Conservation (phyloP, 495 filamentous ascomycete genomes). For the Usnea hakonensis region DNA sequence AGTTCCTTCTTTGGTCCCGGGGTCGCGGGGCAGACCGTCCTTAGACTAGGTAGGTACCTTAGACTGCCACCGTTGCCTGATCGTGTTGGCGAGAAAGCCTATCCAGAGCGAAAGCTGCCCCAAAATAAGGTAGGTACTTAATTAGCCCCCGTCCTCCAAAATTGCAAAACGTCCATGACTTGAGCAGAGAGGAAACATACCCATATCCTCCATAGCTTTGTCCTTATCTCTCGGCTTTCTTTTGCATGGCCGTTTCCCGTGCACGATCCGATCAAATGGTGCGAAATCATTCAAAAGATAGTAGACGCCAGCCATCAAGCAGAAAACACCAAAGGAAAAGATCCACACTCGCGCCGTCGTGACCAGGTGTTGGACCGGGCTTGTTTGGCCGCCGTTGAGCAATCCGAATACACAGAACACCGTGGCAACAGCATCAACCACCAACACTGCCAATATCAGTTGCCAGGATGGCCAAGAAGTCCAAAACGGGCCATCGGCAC, state of each 20-base stretch:
- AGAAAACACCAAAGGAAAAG: constrained; percentile 81
- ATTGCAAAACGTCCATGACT: too few relatives aligned
- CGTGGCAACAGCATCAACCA: constrained; percentile 76
- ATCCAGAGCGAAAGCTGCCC: constrained; percentile 69
- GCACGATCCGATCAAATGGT: constrained; percentile 85
- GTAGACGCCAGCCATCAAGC: constrained; percentile 58
- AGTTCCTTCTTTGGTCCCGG: background rate
- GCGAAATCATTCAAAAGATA: constrained; percentile 67
- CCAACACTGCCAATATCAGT: constrained; percentile 62
- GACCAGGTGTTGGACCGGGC: constrained; percentile 45
- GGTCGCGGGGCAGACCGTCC: too few relatives aligned
- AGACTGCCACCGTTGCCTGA: too few relatives aligned
- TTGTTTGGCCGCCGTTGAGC: constrained; percentile 57
- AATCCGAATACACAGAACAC: constrained; percentile 77
- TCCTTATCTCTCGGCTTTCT: constrained; percentile 67
- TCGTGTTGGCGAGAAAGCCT: constrained; percentile 79
- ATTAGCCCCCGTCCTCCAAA: background rate
- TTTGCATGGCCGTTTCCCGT: constrained; percentile 66
- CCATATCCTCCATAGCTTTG: constrained; percentile 74
- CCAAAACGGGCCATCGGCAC: constrained; percentile 78
- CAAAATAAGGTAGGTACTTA: too few relatives aligned
- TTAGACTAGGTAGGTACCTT: too few relatives aligned
- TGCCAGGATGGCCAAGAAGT: constrained; percentile 77
- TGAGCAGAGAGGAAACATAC: constrained; percentile 50
- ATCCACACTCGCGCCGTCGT: constrained; percentile 82